Base-by-base conservation (phyloP, 164 flowering plant genomes). In the Saururus chinensis region DNA sequence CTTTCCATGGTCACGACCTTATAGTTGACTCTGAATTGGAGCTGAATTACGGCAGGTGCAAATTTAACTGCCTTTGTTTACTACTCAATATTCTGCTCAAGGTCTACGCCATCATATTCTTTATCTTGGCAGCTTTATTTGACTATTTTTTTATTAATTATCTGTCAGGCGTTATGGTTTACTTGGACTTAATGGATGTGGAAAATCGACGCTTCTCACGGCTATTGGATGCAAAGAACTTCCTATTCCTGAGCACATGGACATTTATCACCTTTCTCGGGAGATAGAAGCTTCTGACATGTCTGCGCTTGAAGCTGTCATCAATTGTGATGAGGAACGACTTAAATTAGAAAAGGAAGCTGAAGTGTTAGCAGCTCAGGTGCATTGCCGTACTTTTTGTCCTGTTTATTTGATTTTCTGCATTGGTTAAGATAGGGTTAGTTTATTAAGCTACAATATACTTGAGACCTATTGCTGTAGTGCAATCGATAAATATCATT, bases 181-280 rank as follows among this genome's bases (percentile, higher is more conserved):
- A 79, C 85, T 92, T 71, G 98, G 98, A 35, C 68, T 89, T 66
- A 92, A 92, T 82, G 98, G 98, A 14, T 89, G 96, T 77, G 98
- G 98, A 40, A 92, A 92, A 63, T 92, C 98, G 37, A 92, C 98
- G 0, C 96, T 92, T 53, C 87, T 92, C 12, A 60, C 90, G 49
- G 82, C 97, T 40, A 85, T 93, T 57, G 98, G 96, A 24, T 68
- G 65, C 68, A 82, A 97, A 35, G 97, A 93, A 72, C 86, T 93
- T 64, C 98, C 98, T 1, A 88, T 93, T 66, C 98, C 98, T 21
- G 96, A 90, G 0, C 97, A 93, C 75, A 90, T 93, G 97, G 98
- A 93, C 76, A 90, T 93, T 40, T 86, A 75, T 73, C 98, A 90
- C 68, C 84, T 93, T 5, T 63, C 76, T 1, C 66, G 91, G 69